phyloP scores from a whole-genome alignment of 2,329 filamentous ascomycete genomes.

The Aphanocladium album region DNA sequence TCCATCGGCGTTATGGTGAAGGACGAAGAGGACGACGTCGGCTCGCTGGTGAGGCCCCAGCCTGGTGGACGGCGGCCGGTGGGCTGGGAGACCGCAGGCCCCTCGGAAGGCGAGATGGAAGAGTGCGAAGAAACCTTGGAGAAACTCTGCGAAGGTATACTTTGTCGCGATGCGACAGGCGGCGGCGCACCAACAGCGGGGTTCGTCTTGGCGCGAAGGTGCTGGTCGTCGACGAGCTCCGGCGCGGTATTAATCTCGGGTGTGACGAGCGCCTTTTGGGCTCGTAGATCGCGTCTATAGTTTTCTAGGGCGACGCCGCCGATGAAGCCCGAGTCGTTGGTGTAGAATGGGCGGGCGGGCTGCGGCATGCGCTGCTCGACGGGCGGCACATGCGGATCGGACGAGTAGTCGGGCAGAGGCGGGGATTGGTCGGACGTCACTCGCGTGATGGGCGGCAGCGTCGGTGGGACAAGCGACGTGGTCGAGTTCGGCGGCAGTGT shows the following conservation, averaged over 20 bases:
- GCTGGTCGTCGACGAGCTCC: constrained; percentile 12
- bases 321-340: constrained; percentile 44
- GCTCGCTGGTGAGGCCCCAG: not conserved
- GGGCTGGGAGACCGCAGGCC: not conserved
- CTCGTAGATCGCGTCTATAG: constrained; percentile 36
- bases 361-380: constrained; percentile 24
- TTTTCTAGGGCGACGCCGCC: constrained; percentile 51
- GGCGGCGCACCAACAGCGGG: not conserved
- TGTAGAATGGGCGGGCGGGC: constrained; percentile 29
- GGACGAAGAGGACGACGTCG: not conserved
- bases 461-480: constrained; percentile 39
- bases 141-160: not conserved
- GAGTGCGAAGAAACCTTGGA: constrained; percentile 2
- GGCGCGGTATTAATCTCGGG: constrained; percentile 9
- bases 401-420: constrained; percentile 19
- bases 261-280: constrained; percentile 19
- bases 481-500: constrained; percentile 29
- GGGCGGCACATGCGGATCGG: constrained; percentile 8
- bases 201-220: not conserved
- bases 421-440: constrained; percentile 39
- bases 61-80: constrained; percentile 7
- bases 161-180: not conserved
- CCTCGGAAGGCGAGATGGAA: constrained; percentile 5
- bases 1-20: constrained; percentile 9
- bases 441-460: constrained; percentile 46